Evolutionary conservation across 345 rosid species (phyloP).

Genomic region (Murraya paniculata): DNA sequence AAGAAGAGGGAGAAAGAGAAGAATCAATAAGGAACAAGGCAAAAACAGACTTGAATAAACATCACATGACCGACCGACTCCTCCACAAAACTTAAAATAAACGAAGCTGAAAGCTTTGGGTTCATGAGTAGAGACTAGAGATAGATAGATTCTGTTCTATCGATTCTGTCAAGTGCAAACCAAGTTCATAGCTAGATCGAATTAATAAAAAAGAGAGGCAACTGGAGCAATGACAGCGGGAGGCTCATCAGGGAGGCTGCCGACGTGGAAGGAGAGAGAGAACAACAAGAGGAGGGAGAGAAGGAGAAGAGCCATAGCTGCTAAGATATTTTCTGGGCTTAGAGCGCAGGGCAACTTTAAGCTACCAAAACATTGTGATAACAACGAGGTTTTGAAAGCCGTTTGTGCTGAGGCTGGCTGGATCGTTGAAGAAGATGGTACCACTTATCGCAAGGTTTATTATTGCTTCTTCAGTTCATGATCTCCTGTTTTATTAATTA

Average conservation of each 20-base stretch:
- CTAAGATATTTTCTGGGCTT: slow-evolving; percentile 84
- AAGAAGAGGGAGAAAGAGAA: background rate
- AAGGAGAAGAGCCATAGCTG: slow-evolving; percentile 89
- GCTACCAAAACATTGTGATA: slow-evolving; percentile 96
- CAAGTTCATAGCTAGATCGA: background rate
- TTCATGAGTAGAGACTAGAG: background rate
- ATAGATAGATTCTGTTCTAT: background rate
- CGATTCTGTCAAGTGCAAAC: background rate
- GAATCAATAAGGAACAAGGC: background rate
- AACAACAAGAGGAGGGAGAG: slow-evolving; percentile 91
- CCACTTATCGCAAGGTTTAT: slow-evolving; percentile 85
- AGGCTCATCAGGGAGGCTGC: slow-evolving; percentile 62
- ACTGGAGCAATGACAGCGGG: slow-evolving; percentile 44
- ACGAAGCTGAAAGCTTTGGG: background rate
- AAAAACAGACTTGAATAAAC: background rate
- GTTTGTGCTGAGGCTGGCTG: slow-evolving; percentile 91
- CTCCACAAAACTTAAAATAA: background rate
- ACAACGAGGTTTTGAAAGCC: slow-evolving; percentile 93
- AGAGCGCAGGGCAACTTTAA: slow-evolving; percentile 84
- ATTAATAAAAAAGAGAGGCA: background rate
- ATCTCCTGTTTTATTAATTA: background rate
- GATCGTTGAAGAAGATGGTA: slow-evolving; percentile 91
- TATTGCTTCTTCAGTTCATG: background rate
- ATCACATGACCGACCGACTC: background rate
- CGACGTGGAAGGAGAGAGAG: slow-evolving; percentile 97